These are phyloP conservation scores for Eremochloa ophiuroides DNA, from an alignment of 176 grass and related monocot genomes.

Conservation along the genomic window DNA sequence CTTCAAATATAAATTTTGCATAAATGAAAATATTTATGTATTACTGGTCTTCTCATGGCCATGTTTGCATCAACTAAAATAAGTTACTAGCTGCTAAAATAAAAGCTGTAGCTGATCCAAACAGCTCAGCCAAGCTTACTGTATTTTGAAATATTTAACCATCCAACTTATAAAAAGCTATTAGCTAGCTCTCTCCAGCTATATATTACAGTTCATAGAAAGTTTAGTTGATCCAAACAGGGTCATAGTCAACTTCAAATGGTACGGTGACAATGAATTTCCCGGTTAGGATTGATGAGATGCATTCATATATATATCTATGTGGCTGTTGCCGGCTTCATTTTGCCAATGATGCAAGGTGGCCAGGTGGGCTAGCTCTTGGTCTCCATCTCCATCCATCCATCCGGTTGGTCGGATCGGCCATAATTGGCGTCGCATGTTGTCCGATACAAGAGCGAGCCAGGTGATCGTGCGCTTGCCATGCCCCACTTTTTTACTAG, in stretches of 20 bases:
- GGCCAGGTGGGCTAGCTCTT: not conserved
- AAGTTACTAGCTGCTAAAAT: no score
- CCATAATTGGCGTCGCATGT: conserved; percentile 14
- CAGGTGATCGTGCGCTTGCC: not conserved
- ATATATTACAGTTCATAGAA: no score
- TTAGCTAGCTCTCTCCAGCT: no score
- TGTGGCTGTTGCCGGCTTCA: not conserved
- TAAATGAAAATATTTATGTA: no score
- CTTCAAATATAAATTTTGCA: no score
- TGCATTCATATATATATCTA: not conserved
- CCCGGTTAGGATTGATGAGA: not conserved
- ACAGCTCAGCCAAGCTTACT: no score
- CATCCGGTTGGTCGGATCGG: not conserved
- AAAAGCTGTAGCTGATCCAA: no score
- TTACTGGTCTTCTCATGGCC: no score
- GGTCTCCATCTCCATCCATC: not conserved
- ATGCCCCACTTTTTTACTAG: not conserved
- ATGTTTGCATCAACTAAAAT: no score
- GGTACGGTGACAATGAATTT: not conserved
- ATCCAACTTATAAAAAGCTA: no score
- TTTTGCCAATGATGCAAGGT: not conserved
- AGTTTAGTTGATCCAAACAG: no score
- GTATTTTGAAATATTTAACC: no score
- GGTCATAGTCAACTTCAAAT: not conserved
- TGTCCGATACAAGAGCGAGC: not conserved